Evolutionary conservation across 2,329 filamentous ascomycete species (phyloP).

Genomic region (Monilinia laxa): DNA sequence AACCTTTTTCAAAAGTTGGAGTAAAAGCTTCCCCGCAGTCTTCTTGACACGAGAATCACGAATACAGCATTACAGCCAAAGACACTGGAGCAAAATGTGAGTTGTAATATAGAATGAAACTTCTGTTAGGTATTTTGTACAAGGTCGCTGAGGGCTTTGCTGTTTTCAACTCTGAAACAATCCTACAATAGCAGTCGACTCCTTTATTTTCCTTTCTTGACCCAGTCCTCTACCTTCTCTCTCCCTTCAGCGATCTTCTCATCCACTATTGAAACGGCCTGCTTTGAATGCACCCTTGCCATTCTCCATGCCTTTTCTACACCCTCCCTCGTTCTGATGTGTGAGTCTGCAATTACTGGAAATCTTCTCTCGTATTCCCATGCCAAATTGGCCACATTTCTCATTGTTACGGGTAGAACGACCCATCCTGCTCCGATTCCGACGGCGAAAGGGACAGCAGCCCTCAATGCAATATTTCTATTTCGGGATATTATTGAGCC

Average conservation of each 20-base stretch:
- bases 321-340: slow-evolving; percentile 68
- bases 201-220: slow-evolving; percentile 68
- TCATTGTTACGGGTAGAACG: slow-evolving; percentile 84
- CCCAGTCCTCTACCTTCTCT: slow-evolving; percentile 81
- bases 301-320: slow-evolving; percentile 70
- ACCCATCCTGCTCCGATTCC: slow-evolving; percentile 81
- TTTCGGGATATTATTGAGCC: slow-evolving; percentile 89
- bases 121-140: slow-evolving; percentile 12
- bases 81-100: neutral
- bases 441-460: slow-evolving; percentile 72
- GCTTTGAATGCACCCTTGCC: slow-evolving; percentile 70
- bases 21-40: neutral
- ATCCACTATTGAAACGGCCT: slow-evolving; percentile 71
- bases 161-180: slow-evolving; percentile 5
- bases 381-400: slow-evolving; percentile 79
- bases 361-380: slow-evolving; percentile 94
- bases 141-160: neutral
- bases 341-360: slow-evolving; percentile 78
- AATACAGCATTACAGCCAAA: neutral
- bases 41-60: neutral
- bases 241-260: slow-evolving; percentile 75
- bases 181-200: neutral
- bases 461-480: slow-evolving; percentile 79
- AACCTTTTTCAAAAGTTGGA: neutral
- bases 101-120: neutral